These are phyloP conservation scores for Emergomyces orientalis DNA, from an alignment of 2,329 filamentous ascomycete species.

Conservation along the genomic window DNA sequence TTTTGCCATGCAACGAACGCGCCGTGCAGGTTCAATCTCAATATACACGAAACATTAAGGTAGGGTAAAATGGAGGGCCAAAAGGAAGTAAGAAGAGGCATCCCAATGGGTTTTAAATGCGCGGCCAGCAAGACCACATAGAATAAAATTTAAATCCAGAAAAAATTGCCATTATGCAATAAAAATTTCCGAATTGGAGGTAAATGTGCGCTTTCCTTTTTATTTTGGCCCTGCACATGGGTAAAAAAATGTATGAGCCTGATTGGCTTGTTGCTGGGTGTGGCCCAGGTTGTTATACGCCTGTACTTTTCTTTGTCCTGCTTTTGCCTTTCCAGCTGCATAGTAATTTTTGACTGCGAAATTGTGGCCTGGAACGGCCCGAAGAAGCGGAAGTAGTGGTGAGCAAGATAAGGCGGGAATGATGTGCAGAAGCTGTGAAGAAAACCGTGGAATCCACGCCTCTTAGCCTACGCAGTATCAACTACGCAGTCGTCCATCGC, in stretches of 20 bases:
- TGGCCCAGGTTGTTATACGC: not conserved
- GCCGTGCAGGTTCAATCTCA: not conserved
- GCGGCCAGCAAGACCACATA: not conserved
- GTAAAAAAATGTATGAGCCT: not conserved
- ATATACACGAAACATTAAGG: not conserved
- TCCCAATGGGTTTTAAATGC: not conserved
- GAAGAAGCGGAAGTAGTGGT: not conserved
- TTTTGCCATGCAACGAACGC: not conserved
- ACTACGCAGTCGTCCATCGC: not conserved
- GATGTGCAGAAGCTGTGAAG: not conserved
- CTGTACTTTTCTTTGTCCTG: not conserved
- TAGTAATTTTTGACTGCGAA: not conserved
- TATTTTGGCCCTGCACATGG: not conserved
- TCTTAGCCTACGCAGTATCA: not conserved
- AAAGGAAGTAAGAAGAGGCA: not conserved
- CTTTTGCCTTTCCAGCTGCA: not conserved
- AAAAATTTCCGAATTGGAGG: slow-evolving; percentile 1
- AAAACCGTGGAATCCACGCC: not conserved
- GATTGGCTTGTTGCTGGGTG: slow-evolving; percentile 3
- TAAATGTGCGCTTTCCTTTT: not conserved
- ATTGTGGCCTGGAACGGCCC: not conserved
- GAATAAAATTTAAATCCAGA: not conserved
- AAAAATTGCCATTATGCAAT: not conserved
- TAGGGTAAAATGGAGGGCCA: not conserved
- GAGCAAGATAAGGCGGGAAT: not conserved